Evolutionary conservation across 805 yeast genomes (phyloP), one percentile per base, ranked within the genome.

Genomic region (Saccharomycopsis sp.): DNA sequence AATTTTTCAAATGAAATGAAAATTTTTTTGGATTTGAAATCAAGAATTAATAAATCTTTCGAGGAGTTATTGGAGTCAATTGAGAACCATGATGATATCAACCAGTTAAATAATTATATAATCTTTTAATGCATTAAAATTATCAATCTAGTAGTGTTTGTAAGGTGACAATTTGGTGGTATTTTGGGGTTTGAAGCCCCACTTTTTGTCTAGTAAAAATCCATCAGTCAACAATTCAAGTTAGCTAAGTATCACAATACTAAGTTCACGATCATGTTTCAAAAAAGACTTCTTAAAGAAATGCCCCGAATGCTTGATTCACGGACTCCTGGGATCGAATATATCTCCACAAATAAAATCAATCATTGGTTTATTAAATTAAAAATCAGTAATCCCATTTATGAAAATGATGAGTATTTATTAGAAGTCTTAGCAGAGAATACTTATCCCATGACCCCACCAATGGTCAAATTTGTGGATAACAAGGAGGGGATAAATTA

Each of bases 381-480:
- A 14, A 18, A 18, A 12, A 34, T 40, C 2, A 29, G 33, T 31
- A 41, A 41, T 33, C 41, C 33, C 3, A n/a, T 37, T 3, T 37
- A 37, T 27, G 25, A 30, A 12, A 25, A 17, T 10, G 26, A 43
- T 18, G 25, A 37, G 20, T 75, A 63, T 50, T 56, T 69, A 25
- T 52, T 78, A 26, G 58, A 66, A 34, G 60, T 76, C 14, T 58
- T 55, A 32, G 59, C 74, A 17, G 57, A 66, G 2, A 50, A 57
- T 1, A 61, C 60, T 0, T 78, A 78, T 46, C 85, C 85, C 0
- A 74, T 76, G 29, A 67, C 62, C 19, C 65, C 76, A 2, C 85
- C 85, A 0, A 67, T 66, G 41, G 79, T 73, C 2, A 62, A 67
- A 44, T 78, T 78, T 51, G 52, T 72, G n/a, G 49, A 41, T 2